Evolutionary conservation across 139 green algal genomes (phyloP).

Genomic region (Chlamydomonas applanata): DNA sequence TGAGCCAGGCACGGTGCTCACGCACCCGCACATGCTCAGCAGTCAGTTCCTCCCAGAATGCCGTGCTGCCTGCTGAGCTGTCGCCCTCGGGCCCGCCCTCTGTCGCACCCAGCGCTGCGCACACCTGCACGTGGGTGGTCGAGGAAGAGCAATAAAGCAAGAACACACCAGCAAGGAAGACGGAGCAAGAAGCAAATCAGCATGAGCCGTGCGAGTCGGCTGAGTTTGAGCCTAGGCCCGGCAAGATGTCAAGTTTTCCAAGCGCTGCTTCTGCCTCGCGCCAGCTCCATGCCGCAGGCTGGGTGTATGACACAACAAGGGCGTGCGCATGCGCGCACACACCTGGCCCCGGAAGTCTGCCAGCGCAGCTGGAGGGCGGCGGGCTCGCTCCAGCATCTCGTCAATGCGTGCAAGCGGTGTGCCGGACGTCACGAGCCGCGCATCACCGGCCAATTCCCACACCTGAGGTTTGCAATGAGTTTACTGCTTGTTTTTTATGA

Average conservation of each 20-base stretch:
- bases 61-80: too few relatives aligned
- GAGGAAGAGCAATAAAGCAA: too few relatives aligned
- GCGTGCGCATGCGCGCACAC: background rate
- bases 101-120: too few relatives aligned
- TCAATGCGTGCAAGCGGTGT: constrained; percentile 25
- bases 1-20: background rate
- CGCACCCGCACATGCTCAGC: constrained; percentile 9
- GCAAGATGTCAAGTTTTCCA: too few relatives aligned
- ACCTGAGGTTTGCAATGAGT: constrained; percentile 43
- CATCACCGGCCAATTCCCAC: constrained; percentile 59
- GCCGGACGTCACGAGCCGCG: constrained; percentile 29
- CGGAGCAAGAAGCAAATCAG: too few relatives aligned
- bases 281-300: too few relatives aligned
- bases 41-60: constrained; percentile 21
- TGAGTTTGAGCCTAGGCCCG: too few relatives aligned
- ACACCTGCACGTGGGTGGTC: too few relatives aligned
- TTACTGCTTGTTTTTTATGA: background rate
- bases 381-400: constrained; percentile 11
- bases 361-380: constrained; percentile 22
- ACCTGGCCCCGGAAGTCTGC: constrained; percentile 21
- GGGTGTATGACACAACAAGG: background rate
- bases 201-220: too few relatives aligned
- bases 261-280: too few relatives aligned
- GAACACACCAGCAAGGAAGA: too few relatives aligned
- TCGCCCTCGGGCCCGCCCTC: too few relatives aligned